phyloP scores from a whole-genome alignment of 202 grass and related monocot genomes.

The Dendrocalamus latiflorus region DNA sequence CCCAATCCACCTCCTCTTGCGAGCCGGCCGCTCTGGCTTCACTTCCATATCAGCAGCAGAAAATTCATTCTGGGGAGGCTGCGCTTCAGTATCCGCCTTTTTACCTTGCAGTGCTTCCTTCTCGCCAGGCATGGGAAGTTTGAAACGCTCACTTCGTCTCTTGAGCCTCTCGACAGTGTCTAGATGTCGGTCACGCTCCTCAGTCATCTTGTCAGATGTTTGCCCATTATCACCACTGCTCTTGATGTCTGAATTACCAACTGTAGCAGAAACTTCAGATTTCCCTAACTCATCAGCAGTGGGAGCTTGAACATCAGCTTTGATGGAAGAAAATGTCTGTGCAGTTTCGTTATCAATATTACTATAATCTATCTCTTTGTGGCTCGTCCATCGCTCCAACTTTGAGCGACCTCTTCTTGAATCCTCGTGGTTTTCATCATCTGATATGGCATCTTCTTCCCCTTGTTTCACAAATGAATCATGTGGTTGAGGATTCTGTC shows the following conservation, averaged over 20 bases:
- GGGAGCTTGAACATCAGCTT: slow-evolving; percentile 37
- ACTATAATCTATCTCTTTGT: slow-evolving; percentile 89
- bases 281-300: slow-evolving; percentile 38
- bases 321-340: slow-evolving; percentile 30
- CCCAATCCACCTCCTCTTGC: slow-evolving; percentile 97
- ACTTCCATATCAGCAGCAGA: slow-evolving; percentile 58
- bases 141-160: slow-evolving; percentile 93
- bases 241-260: slow-evolving; percentile 46
- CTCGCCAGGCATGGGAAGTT: slow-evolving; percentile 91
- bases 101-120: slow-evolving; percentile 55
- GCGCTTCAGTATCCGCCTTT: slow-evolving; percentile 63
- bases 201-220: slow-evolving; percentile 43
- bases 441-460: slow-evolving; percentile 62
- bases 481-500: slow-evolving; percentile 37
- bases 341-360: slow-evolving; percentile 41
- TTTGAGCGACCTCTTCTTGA: slow-evolving; percentile 92
- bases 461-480: slow-evolving; percentile 44
- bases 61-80: slow-evolving; percentile 47
- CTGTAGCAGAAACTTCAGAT: slow-evolving; percentile 37
- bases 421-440: slow-evolving; percentile 69
- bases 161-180: slow-evolving; percentile 94
- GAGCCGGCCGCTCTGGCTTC: slow-evolving; percentile 80
- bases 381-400: slow-evolving; percentile 88
- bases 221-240: slow-evolving; percentile 45
- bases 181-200: slow-evolving; percentile 65